Evolutionary conservation across 352 stramenopile species (phyloP).

Genomic region (Phytophthora podocarpi): DNA sequence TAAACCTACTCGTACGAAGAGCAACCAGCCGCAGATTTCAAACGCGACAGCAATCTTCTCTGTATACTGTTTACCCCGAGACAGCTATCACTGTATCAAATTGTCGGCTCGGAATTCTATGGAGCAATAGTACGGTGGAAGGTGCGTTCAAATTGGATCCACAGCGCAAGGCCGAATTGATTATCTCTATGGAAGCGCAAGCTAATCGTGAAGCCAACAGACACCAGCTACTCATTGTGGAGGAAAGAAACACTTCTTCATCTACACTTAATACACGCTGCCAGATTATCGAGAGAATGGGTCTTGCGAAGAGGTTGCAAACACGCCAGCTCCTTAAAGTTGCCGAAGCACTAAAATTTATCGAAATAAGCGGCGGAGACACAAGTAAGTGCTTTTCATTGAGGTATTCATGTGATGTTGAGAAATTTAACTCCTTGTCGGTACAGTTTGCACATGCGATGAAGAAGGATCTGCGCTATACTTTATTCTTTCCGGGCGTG

Average conservation of each 20-base stretch:
- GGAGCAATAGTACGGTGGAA: background rate
- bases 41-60: background rate
- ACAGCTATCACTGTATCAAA: constrained; percentile 48
- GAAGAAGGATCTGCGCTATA: constrained; percentile 10
- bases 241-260: background rate
- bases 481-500: constrained; percentile 16
- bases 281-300: constrained; percentile 13
- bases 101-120: constrained; percentile 39
- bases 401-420: too few species aligned
- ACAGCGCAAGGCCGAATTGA: background rate
- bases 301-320: constrained; percentile 8
- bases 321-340: constrained; percentile 1
- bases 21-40: background rate
- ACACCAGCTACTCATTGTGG: background rate
- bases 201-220: background rate
- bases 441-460: constrained; percentile 12
- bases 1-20: constrained; percentile 5
- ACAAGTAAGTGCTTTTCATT: constrained; percentile 16
- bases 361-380: constrained; percentile 1
- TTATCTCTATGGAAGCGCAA: background rate
- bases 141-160: background rate
- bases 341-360: constrained; percentile 3
- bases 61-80: constrained; percentile 23
- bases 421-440: background rate
- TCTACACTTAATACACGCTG: background rate